phyloP scores from a whole-genome alignment of 805 yeast genomes.

The Zygosaccharomyces bisporus region DNA sequence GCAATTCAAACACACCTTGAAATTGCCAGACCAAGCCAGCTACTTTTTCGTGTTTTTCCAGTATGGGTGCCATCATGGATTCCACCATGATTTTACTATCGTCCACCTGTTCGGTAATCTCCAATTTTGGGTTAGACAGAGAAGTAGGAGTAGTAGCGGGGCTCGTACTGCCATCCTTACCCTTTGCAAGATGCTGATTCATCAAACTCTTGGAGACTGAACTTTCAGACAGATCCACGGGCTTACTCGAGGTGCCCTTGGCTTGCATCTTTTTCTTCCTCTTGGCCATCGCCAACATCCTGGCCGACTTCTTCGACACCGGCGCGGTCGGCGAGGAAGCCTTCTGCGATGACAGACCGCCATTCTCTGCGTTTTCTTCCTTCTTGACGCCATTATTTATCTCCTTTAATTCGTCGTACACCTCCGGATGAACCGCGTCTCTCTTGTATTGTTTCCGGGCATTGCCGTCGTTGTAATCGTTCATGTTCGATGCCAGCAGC shows the following conservation, averaged over 20 bases:
- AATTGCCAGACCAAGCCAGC: conserved; percentile 87
- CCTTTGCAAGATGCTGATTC: conserved; percentile 29
- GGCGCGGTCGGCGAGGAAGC: conserved; percentile 12
- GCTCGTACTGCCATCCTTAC: conserved; percentile 16
- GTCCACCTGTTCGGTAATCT: conserved; percentile 74
- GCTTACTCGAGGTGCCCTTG: conserved; percentile 46
- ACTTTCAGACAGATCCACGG: conserved; percentile 69
- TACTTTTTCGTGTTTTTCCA: conserved; percentile 66
- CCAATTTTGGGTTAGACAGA: conserved; percentile 42
- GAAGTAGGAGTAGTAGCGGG: conserved; percentile 25
- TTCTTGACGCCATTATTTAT: conserved; percentile 14
- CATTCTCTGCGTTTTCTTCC: conserved; percentile 22
- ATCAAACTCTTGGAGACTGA: conserved; percentile 49
- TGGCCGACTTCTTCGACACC: conserved; percentile 49
- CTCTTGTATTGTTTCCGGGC: conserved; percentile 15
- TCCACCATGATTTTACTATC: conserved; percentile 83
- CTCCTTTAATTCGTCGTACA: conserved; percentile 11
- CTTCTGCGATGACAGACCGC: conserved; percentile 22
- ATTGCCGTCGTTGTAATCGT: conserved; percentile 21
- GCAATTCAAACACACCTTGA: conserved; percentile 83
- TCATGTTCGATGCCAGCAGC: conserved; percentile 28
- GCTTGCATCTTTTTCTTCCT: conserved; percentile 77
- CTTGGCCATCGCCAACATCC: conserved; percentile 92
- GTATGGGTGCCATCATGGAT: conserved; percentile 62
- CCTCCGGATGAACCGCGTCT: neutral